Conservation (phyloP, 768 basidiomycete species). For the Xerocomellus amylosporus region DNA sequence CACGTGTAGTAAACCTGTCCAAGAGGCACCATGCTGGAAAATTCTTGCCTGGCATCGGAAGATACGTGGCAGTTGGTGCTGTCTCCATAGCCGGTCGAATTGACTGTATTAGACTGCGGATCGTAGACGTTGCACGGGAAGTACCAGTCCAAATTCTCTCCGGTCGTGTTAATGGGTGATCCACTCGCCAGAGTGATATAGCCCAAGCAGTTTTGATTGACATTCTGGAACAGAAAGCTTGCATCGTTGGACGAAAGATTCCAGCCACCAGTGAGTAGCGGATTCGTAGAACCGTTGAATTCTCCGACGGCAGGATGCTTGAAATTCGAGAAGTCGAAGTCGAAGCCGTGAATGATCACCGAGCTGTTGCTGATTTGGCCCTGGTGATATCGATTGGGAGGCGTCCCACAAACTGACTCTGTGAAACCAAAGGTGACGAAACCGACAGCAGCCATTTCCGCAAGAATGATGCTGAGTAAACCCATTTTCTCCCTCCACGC, state of each 20-base stretch:
- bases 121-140: constrained; percentile 94
- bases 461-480: constrained; percentile 71
- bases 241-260: constrained; percentile 84
- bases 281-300: constrained; percentile 83
- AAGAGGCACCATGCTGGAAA: constrained; percentile 50
- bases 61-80: constrained; percentile 72
- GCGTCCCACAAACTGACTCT: constrained; percentile 85
- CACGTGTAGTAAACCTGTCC: constrained; percentile 95
- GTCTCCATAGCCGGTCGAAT: constrained; percentile 65
- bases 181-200: constrained; percentile 70
- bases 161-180: constrained; percentile 66
- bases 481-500: constrained; percentile 99
- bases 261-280: constrained; percentile 75
- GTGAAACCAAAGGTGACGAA: constrained; percentile 99
- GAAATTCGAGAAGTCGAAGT: constrained; percentile 89
- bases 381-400: constrained; percentile 77
- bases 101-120: constrained; percentile 63
- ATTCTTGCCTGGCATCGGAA: constrained; percentile 46
- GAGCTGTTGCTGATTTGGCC: constrained; percentile 75
- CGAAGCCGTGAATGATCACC: constrained; percentile 91
- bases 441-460: constrained; percentile 91
- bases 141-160: constrained; percentile 80
- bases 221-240: constrained; percentile 92
- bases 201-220: constrained; percentile 77
- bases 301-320: constrained; percentile 66